Conservation (phyloP, 2,329 filamentous ascomycete species). For the Aspergillus japonicus region DNA sequence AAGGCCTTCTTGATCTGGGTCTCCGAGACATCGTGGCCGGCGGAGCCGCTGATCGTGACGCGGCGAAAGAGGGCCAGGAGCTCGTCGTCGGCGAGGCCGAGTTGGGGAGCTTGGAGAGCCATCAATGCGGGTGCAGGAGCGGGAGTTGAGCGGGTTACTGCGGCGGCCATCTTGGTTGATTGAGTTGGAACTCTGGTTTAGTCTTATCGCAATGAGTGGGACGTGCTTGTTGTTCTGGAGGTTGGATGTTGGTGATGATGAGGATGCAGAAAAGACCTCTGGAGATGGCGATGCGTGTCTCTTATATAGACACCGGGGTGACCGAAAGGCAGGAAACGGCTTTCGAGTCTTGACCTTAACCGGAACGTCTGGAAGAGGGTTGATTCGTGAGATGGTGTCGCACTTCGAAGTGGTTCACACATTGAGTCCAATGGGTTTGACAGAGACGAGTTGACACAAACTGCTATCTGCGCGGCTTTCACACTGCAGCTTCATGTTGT, state of each 20-base stretch:
- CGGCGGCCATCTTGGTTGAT: background rate
- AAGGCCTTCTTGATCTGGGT: conserved; percentile 5
- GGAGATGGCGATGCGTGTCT: background rate
- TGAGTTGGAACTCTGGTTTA: background rate
- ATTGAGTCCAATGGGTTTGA: background rate
- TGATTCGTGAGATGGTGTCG: background rate
- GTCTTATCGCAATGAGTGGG: background rate
- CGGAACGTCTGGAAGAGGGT: background rate
- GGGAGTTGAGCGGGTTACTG: background rate
- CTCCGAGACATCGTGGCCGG: conserved; percentile 6
- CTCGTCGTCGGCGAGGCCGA: conserved; percentile 1
- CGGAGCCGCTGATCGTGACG: conserved; percentile 3
- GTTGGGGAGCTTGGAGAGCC: background rate
- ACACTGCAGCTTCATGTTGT: background rate
- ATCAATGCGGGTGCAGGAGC: background rate
- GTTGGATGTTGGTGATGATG: background rate
- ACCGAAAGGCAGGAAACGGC: background rate
- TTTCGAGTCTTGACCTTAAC: background rate
- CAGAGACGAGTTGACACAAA: background rate
- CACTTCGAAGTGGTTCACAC: background rate
- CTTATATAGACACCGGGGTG: background rate
- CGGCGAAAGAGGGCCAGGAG: conserved; percentile 1
- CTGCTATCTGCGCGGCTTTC: background rate
- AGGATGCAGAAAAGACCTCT: background rate
- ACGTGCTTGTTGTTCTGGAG: background rate